Evolutionary conservation across 148 eudicot genomes (phyloP).

Genomic region (Rhododendron mucronatum): DNA sequence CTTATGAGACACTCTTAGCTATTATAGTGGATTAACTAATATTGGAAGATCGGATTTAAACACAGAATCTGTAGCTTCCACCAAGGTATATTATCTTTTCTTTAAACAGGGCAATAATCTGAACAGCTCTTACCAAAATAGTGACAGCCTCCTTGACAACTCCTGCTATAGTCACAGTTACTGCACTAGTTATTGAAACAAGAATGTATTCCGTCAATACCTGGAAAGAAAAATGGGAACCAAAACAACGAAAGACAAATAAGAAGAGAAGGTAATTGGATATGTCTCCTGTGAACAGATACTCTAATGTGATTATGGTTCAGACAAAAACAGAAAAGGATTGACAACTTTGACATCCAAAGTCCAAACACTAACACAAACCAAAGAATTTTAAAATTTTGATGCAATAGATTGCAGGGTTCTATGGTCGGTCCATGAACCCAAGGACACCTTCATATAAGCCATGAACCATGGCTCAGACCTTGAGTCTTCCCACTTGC

Average conservation of each 20-base stretch:
- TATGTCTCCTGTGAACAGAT: neutral
- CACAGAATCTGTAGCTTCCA: neutral
- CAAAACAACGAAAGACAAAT: neutral
- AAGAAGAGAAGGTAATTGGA: neutral
- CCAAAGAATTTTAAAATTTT: too few relatives aligned
- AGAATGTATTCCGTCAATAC: slow-evolving; percentile 88
- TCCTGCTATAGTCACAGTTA: slow-evolving; percentile 94
- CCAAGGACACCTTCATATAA: too few relatives aligned
- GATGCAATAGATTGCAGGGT: too few relatives aligned
- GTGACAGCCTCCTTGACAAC: slow-evolving; percentile 98
- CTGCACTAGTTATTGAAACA: slow-evolving; percentile 93
- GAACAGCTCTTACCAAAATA: slow-evolving; percentile 53
- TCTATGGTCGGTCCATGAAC: too few relatives aligned
- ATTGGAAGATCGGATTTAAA: neutral
- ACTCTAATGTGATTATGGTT: neutral
- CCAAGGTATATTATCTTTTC: neutral
- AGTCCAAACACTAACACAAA: too few relatives aligned
- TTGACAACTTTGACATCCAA: neutral
- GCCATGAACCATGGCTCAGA: too few relatives aligned
- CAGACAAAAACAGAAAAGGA: neutral
- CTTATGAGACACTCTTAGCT: neutral
- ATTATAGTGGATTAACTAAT: neutral
- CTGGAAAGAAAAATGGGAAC: slow-evolving; percentile 33
- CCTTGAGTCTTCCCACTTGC: too few relatives aligned
- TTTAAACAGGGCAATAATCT: neutral